Evolutionary conservation across 176 grass and related monocot species (phyloP), one percentile per base, ranked within the genome.

Genomic region (Olyra latifolia): DNA sequence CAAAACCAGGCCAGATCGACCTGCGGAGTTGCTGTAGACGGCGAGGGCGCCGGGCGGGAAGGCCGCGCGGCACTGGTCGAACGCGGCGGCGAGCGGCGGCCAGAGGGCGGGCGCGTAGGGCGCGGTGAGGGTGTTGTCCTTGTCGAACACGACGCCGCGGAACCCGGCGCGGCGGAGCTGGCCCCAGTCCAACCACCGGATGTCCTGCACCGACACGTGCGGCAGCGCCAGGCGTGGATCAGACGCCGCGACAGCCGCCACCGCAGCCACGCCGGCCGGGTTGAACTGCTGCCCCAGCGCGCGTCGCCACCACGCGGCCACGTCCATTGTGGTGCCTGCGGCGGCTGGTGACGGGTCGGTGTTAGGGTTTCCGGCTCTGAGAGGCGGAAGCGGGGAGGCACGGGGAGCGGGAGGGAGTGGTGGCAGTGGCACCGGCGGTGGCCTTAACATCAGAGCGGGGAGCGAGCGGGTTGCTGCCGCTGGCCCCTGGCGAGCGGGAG

Each of bases 121-220:
- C 20, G 88, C 69, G 12, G 95, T 98, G 81, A 98, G 88, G n/a
- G 95, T 98, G 80, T 98, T 98, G 83, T 98, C 95, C 92, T 98
- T 95, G 86, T 98, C 95, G 70, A 98, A 93, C 48, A 98, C 90
- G 69, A 98, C 92, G 71, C 95, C 95, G 30, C 88, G 84, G 84
- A 98, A 95, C 10, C 95, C 95, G 65, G 87, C 89, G 76, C 86
- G 90, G 45, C 86, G 92, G 74, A 95, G 90, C 81, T 85, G 90
- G 29, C 75, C 80, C 95, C 95, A 95, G 86, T 98, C 92, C 17
- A 98, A 49, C 86, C 83, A 93, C 70, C 92, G 53, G 80, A 98
- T 89, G 71, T 98, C 95, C 57, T 75, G 88, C 64, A 95, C 88
- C 30, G 86, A 73, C 13, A 91, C 63, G 77, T 98, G 95, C 13